Evolutionary conservation across 441 rosid species (phyloP), one percentile per base, ranked within the genome.

Genomic region (Aquilaria agallochum): DNA sequence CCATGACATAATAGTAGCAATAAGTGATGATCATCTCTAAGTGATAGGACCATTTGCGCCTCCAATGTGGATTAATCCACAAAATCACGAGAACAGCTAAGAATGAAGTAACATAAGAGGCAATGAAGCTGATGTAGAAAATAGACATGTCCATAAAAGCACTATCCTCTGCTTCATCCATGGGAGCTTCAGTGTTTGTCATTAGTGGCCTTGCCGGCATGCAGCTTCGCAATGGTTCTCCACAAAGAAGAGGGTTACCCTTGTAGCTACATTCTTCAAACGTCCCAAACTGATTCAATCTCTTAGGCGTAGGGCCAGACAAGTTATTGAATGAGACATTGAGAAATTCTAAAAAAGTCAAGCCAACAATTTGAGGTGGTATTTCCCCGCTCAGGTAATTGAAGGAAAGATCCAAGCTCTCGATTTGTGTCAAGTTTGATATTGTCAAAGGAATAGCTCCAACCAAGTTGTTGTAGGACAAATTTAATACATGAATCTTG

Each of bases 381-480:
- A 20, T 20, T 20, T 20, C 20, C 20, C 20, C 20, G 1, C 20
- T 20, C 20, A 20, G 20, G 1, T 20, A 20, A 20, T 20, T 20
- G 1, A 20, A 20, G 20, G 73, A 69, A 53, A 69, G 68, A 2
- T 63, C 68, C 31, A 69, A 11, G 14, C 64, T 62, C 58, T 63
- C 56, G 5, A 58, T 58, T 9, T 47, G 44, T 30, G 31, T 63
- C n/a, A 69, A 60, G 4, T 53, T 53, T 4, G 55, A 57, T 8
- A 71, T 53, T 0, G 47, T 52, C 44, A 31, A 1, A 11, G 68
- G 76, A 14, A 75, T 75, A 1, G 15, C 7, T 57, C 71, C 72
- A 0, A 0, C 56, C 12, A 71, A 42, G 14, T 10, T 56, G 12
- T 76, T 63, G 53, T 68, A 6, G 0, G 62, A 70, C 0, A 77